These are phyloP conservation scores for Sporothrix euskadiensis DNA, from an alignment of 2,329 filamentous ascomycete genomes.

Conservation along the genomic window DNA sequence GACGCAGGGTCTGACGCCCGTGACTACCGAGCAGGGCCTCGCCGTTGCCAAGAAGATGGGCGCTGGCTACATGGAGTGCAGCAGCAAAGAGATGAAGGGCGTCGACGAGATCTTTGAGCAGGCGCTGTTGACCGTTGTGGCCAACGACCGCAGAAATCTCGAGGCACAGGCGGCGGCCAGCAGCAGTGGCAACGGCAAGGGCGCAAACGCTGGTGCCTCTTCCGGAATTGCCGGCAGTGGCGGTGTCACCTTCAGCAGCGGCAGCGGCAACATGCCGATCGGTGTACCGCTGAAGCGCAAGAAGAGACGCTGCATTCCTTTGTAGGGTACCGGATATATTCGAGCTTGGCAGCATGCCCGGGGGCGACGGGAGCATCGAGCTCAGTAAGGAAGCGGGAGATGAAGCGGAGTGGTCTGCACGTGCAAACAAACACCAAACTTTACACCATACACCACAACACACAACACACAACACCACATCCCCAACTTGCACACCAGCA, in stretches of 20 bases:
- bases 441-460: neutral
- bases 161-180: conserved; percentile 47
- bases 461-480: neutral
- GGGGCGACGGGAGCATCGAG: neutral
- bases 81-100: conserved; percentile 93
- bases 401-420: neutral
- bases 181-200: conserved; percentile 39
- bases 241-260: conserved; percentile 37
- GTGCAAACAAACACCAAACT: neutral
- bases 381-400: neutral
- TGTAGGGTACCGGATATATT: conserved; percentile 52
- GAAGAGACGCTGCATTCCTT: conserved; percentile 79
- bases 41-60: conserved; percentile 90
- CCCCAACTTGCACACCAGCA: neutral
- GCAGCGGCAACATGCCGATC: conserved; percentile 40
- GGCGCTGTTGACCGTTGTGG: conserved; percentile 86
- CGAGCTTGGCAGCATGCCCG: conserved; percentile 24
- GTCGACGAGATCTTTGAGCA: conserved; percentile 95
- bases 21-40: conserved; percentile 86
- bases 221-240: conserved; percentile 41
- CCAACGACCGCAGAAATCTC: conserved; percentile 69
- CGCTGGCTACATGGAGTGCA: conserved; percentile 96
- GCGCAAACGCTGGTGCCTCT: conserved; percentile 33
- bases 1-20: conserved; percentile 92
- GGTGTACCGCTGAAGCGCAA: conserved; percentile 66